A percentile compares a stretch with the other conserved stretches of the same genome.
Conservation (phyloP, 208 protist species). For the Wallacemonas sp. region DNA sequence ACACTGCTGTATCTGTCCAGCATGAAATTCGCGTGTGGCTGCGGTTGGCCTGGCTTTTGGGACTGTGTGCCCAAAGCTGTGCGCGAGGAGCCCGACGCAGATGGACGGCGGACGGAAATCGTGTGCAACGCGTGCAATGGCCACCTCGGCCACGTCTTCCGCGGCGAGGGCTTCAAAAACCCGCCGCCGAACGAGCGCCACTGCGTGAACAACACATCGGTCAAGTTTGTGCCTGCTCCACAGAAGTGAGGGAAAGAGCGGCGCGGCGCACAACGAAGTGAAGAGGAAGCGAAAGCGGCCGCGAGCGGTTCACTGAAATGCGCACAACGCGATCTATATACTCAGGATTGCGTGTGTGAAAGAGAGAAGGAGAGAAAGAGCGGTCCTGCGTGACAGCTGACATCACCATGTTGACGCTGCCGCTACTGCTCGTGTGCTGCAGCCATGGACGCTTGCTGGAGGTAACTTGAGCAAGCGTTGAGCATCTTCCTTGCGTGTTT, state of each 20-base stretch:
- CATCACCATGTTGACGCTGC: too few species aligned
- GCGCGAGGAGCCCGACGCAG: slow-evolving; percentile 73
- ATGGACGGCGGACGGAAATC: slow-evolving; percentile 85
- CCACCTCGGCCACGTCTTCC: slow-evolving; percentile 94
- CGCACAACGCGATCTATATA: too few species aligned
- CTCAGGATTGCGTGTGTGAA: too few species aligned
- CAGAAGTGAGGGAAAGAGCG: slow-evolving; percentile 8
- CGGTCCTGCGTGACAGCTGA: too few species aligned
- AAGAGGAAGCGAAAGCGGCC: too few species aligned
- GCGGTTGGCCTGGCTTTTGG: slow-evolving; percentile 90
- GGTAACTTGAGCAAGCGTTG: too few species aligned
- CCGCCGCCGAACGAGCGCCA: slow-evolving; percentile 91
- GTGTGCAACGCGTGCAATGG: slow-evolving; percentile 91
- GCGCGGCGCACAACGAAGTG: too few species aligned
- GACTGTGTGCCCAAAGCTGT: slow-evolving; percentile 79
- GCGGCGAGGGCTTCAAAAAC: slow-evolving; percentile 83
- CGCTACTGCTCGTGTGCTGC: too few species aligned
- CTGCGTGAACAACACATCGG: slow-evolving; percentile 86
- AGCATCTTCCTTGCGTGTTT: neutral
- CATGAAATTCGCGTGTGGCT: slow-evolving; percentile 89
- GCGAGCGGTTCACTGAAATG: too few species aligned
- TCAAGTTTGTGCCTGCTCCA: slow-evolving; percentile 44
- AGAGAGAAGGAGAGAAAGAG: too few species aligned
- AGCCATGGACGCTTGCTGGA: too few species aligned
- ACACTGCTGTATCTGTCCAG: slow-evolving; percentile 80